These are phyloP conservation scores for Periconia digitata DNA, from an alignment of 2,329 filamentous ascomycete species.

Conservation along the genomic window DNA sequence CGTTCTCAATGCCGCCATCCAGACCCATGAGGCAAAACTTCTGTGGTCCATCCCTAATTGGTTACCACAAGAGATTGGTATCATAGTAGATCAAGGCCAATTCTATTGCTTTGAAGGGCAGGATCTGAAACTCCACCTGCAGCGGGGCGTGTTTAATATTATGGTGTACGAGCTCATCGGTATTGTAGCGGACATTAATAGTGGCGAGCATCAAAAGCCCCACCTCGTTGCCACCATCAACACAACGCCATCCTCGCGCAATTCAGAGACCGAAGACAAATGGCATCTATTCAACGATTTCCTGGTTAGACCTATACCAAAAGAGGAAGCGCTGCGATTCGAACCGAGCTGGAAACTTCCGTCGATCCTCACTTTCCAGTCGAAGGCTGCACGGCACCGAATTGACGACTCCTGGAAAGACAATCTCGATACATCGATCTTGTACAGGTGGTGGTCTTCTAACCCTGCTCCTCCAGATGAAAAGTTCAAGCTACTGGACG, in stretches of 20 bases:
- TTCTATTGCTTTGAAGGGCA: slow-evolving; percentile 95
- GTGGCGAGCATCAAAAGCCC: slow-evolving; percentile 79
- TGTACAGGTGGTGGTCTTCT: slow-evolving; percentile 72
- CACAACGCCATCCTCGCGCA: slow-evolving; percentile 67
- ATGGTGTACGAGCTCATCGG: slow-evolving; percentile 90
- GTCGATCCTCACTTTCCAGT: slow-evolving; percentile 82
- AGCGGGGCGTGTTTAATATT: slow-evolving; percentile 77
- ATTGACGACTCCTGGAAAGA: slow-evolving; percentile 87
- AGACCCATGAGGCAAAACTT: slow-evolving; percentile 71
- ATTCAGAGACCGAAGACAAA: slow-evolving; percentile 63
- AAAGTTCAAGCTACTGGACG: slow-evolving; percentile 63
- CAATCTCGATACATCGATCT: slow-evolving; percentile 76
- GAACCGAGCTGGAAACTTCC: slow-evolving; percentile 91
- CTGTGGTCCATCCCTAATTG: slow-evolving; percentile 90
- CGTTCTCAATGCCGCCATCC: slow-evolving; percentile 79
- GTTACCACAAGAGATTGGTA: slow-evolving; percentile 90
- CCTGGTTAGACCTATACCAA: slow-evolving; percentile 75
- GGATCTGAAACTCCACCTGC: slow-evolving; percentile 77
- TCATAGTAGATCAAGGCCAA: slow-evolving; percentile 87
- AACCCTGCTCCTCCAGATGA: slow-evolving; percentile 46
- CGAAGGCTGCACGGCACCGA: slow-evolving; percentile 76
- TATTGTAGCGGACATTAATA: slow-evolving; percentile 86
- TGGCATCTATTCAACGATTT: slow-evolving; percentile 99
- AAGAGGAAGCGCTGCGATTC: slow-evolving; percentile 85
- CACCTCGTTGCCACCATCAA: slow-evolving; percentile 93